These are phyloP conservation scores for Gossypium schwendimanii DNA, from an alignment of 441 rosid genomes.

Conservation along the genomic window DNA sequence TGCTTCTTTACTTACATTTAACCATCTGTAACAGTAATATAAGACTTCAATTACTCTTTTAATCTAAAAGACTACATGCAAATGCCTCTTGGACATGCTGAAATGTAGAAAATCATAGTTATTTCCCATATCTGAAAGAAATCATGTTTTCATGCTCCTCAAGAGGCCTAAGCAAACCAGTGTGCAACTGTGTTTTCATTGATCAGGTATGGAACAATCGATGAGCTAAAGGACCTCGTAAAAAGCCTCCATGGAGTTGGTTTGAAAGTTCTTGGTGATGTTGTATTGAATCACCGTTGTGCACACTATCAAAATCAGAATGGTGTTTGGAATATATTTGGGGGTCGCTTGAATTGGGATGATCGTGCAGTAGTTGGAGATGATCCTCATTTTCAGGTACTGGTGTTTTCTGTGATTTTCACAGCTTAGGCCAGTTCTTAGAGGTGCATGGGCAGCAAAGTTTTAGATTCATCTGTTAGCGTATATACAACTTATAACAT, in stretches of 20 bases:
- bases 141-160: not conserved
- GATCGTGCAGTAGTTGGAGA: conserved; percentile 88
- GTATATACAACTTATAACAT: not conserved
- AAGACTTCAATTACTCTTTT: not conserved
- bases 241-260: conserved; percentile 58
- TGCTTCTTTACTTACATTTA: not conserved
- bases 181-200: conserved; percentile 1
- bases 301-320: conserved; percentile 78
- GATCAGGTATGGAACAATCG: conserved; percentile 73
- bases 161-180: not conserved
- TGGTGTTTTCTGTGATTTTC: conserved; percentile 1
- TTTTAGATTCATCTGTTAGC: not conserved
- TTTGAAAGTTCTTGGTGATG: conserved; percentile 85
- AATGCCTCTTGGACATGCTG: conserved; percentile 1
- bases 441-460: not conserved
- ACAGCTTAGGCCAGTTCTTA: not conserved
- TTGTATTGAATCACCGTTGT: conserved; percentile 89
- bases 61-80: not conserved
- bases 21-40: not conserved
- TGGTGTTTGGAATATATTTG: conserved; percentile 89
- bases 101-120: not conserved
- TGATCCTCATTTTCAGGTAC: conserved; percentile 96
- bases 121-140: not conserved
- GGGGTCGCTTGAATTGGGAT: conserved; percentile 95
- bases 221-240: conserved; percentile 78